Evolutionary conservation across 2,329 filamentous ascomycete genomes (phyloP).

Genomic region (Harringtonia lauricola): DNA sequence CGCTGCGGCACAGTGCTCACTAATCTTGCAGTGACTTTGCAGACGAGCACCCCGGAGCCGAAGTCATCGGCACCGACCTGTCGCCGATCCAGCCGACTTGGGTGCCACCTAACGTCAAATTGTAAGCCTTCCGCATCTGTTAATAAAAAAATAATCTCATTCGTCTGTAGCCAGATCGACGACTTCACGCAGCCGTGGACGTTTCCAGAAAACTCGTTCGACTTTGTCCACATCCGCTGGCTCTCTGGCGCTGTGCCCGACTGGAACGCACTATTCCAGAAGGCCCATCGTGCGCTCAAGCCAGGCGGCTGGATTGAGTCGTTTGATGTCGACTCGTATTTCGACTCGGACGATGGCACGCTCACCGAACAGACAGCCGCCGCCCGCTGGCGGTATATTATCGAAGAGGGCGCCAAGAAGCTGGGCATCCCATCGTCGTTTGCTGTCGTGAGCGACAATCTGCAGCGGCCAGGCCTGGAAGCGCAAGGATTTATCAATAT

Average conservation of each 20-base stretch:
- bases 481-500: neutral
- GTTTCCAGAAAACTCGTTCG: conserved; percentile 32
- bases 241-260: conserved; percentile 41
- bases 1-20: no score
- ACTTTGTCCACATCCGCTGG: conserved; percentile 43
- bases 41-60: conserved; percentile 29
- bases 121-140: conserved; percentile 13
- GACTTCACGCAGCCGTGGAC: conserved; percentile 43
- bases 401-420: neutral
- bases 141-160: no score
- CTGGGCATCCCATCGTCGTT: neutral
- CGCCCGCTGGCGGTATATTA: conserved; percentile 12
- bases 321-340: conserved; percentile 9
- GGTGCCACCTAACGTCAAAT: conserved; percentile 42
- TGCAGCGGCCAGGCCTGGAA: neutral
- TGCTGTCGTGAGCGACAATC: neutral
- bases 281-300: conserved; percentile 35
- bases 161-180: conserved; percentile 39
- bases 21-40: conserved; percentile 41
- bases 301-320: conserved; percentile 34
- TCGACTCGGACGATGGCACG: conserved; percentile 16
- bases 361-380: conserved; percentile 11
- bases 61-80: conserved; percentile 41
- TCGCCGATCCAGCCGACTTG: conserved; percentile 44
- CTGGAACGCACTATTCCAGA: conserved; percentile 36